Conservation (phyloP, 225 moss, liverwort and hornwort species). For the Lunularia cruciata region DNA sequence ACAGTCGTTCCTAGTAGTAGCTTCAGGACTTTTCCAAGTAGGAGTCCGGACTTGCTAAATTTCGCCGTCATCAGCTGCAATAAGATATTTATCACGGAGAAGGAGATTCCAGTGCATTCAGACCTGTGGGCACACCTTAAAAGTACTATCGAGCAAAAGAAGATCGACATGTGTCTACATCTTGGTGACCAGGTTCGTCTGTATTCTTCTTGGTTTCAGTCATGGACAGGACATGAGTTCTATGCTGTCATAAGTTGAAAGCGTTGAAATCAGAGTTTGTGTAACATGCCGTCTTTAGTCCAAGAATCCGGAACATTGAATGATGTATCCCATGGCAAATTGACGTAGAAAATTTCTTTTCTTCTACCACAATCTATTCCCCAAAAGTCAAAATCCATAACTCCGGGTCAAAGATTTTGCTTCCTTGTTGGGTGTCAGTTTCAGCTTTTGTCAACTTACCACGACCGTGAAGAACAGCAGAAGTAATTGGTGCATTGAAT, state of each 20-base stretch:
- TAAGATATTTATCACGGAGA: slow-evolving; percentile 90
- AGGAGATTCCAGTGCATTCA: slow-evolving; percentile 60
- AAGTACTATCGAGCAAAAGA: slow-evolving; percentile 55
- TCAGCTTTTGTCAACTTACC: too few species aligned
- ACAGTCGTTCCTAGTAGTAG: slow-evolving; percentile 42
- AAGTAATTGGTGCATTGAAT: not conserved
- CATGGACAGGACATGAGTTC: not conserved
- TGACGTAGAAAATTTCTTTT: too few species aligned
- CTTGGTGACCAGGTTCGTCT: slow-evolving; percentile 86
- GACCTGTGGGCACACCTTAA: slow-evolving; percentile 87
- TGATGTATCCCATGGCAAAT: too few species aligned
- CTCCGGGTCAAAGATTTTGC: not conserved
- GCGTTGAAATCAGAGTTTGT: not conserved
- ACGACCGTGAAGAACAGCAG: too few species aligned
- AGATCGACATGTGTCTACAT: slow-evolving; percentile 76
- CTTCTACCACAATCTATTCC: not conserved
- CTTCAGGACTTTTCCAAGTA: slow-evolving; percentile 65
- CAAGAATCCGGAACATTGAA: too few species aligned
- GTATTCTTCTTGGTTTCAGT: not conserved
- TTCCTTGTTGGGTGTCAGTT: too few species aligned
- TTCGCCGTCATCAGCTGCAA: slow-evolving; percentile 92
- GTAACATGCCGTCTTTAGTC: not conserved
- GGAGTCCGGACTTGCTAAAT: slow-evolving; percentile 39
- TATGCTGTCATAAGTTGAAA: not conserved
- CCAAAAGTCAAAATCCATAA: not conserved